Evolutionary conservation across 768 basidiomycete genomes (phyloP), one percentile per base, ranked within the genome.

Genomic region (Suillus subluteus): DNA sequence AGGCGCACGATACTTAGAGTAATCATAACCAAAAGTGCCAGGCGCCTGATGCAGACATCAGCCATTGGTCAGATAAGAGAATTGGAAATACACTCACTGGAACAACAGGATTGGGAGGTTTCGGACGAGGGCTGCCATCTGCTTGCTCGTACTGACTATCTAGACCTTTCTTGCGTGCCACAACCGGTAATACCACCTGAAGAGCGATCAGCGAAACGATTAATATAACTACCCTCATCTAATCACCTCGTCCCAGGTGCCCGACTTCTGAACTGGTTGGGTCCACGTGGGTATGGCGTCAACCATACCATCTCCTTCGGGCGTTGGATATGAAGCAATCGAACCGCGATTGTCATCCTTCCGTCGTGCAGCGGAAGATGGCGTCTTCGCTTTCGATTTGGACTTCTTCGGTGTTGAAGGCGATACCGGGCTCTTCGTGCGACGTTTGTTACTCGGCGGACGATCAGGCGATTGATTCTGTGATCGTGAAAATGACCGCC

Each of bases 261-360:
- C 91, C 30, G 85, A 81, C 66, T 79, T 79, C 32, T 83, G 85
- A 35, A 89, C 80, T 32, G 91, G 91, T 73, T 93, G 89, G 21
- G 91, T 92, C 92, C 91, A 92, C 4, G 86, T 83, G 7, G 94
- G 93, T 73, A 95, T 93, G 30, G 93, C 93, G 75, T 94, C 82
- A 62, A 84, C 84, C 79, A 90, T 79, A 58, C 86, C 81, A 66
- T 82, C 82, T n/a, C 81, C 83, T 58, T 78, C 84, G 0, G 88
- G 85, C 1, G 83, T 81, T 8, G 92, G 91, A 78, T 93, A 93
- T 56, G 84, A 77, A 52, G 89, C 90, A n/a, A 91, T 77, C 58
- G 88, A 91, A 67, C 78, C 76, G 70, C 90, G 79, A 37, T 83
- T 82, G 15, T 87, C 83, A 23, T 79, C 77, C 70, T 72, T 80